A percentile compares a stretch with the other conserved stretches of the same genome.
phyloP scores from a whole-genome alignment of 805 yeast genomes.

The Candida dajiaensis region DNA sequence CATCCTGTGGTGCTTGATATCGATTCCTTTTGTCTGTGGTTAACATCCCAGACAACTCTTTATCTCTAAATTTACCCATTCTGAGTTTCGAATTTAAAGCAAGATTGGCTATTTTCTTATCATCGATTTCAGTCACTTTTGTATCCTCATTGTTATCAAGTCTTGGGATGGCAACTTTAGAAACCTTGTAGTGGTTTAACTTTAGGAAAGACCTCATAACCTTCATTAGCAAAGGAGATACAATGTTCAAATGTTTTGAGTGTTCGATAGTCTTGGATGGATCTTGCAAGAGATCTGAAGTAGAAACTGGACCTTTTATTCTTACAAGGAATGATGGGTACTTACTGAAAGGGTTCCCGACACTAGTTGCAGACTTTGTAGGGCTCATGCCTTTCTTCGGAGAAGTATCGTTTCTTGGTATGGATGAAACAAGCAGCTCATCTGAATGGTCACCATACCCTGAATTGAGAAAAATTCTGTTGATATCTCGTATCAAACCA shows the following conservation, averaged over 20 bases:
- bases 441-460: constrained; percentile 15
- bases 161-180: not conserved
- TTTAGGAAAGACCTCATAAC: constrained; percentile 26
- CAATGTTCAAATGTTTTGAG: constrained; percentile 22
- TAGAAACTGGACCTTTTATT: constrained; percentile 22
- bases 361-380: constrained; percentile 19
- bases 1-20: not conserved
- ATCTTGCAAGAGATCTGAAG: constrained; percentile 36
- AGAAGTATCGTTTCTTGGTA: constrained; percentile 11
- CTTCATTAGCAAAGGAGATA: constrained; percentile 28
- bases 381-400: constrained; percentile 20
- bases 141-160: not conserved
- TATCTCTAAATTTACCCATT: not conserved
- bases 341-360: constrained; percentile 28
- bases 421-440: constrained; percentile 12
- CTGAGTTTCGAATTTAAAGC: constrained; percentile 1
- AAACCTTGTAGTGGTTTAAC: constrained; percentile 17
- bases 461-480: constrained; percentile 21
- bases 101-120: not conserved
- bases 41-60: constrained; percentile 6
- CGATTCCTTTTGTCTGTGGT: not conserved
- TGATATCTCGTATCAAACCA: constrained; percentile 17
- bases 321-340: constrained; percentile 36
- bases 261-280: constrained; percentile 29
- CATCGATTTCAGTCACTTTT: not conserved